Base-by-base conservation (phyloP, 257 asterid species). In the Nyctanthes arbortristis region DNA sequence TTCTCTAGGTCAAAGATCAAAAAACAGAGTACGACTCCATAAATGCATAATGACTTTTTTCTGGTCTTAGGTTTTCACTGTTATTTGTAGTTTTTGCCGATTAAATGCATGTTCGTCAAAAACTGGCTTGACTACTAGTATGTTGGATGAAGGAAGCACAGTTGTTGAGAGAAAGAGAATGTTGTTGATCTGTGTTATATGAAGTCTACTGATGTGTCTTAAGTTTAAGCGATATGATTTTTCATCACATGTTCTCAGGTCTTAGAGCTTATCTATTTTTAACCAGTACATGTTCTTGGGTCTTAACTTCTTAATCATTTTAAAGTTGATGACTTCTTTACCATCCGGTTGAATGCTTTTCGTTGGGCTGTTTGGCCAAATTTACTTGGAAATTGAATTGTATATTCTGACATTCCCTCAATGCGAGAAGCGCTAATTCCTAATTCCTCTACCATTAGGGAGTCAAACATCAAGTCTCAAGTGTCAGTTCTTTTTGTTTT, bases 51-150 rank as follows among this genome's bases (percentile, higher is more conserved):
- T 67, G 54, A 20, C 33, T 32, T 55, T 56, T 30, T 67, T 63
- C 13, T 67, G 64, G 54, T 54, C 20, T n/a, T 52, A 14, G 52
- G 16, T 52, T 24, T 32, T 66, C 59, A 49, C 39, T 25, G 54
- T 13, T 24, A 11, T 30, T 16, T 66, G 71, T 29, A 6, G 25
- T 52, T 12, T 32, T 24, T 32, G 4, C 18, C 6, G 25, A 35
- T 2, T 30, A 3, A 55, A 54, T 54, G 32, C 55, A 34, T 33
- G 27, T 67, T 34, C 16, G 36, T 66, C 27, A 13, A 33, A 12
- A 45, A 14, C 18, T 67, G 25, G 7, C 14, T 35, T 30, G 18
- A 3, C 9, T 65, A 18, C 14, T 20, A 28, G 39, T 12, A 25
- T 1, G 5, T 52, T 49, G 45, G 45, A 35, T 54, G 64, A 24